Evolutionary conservation across 2,329 filamentous ascomycete species (phyloP), one percentile per base, ranked within the genome.

Genomic region (Xylaria sp.): DNA sequence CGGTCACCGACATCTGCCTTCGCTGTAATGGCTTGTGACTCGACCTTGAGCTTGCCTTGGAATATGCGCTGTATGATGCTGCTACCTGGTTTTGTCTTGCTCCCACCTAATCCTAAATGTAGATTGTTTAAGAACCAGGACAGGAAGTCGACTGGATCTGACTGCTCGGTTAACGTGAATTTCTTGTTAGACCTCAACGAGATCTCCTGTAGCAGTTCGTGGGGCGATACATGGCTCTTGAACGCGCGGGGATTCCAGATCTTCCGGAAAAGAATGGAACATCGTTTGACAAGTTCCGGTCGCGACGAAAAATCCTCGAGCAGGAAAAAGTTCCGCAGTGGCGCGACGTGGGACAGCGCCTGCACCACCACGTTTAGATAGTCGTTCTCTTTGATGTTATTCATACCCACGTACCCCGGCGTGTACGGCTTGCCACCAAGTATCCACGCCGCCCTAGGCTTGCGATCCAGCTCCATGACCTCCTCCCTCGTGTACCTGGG

Each of bases 371-470:
- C 95, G 79, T 99, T 99, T 78, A 98, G 88, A 83, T 99, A 99
- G 84, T 99, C 96, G 82, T 99, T 99, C 67, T 96, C 94, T 82
- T 99, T 99, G 86, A 99, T 98, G 82, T 99, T 99, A 86, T 99
- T 99, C 93, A 99, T 97, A 73, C 96, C 96, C 70, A 99, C 94
- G 79, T 94, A 99, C 6, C 96, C 95, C 23, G 96, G 96, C 73
- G 91, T 91, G 82, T 99, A 99, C 79, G 92, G 90, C 80, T 92
- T 93, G 71, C 94, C 94, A 59, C 86, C 86, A 51, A 98, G 86
- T 76, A 97, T 95, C 87, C 91, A 94, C 54, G 89, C 88, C 20
- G 84, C 86, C 77, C 86, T 85, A 62, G 84, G 83, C 73, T 85
- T 81, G 62, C 90, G 88, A 82, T 98, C 96, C 73, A 98, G 83